These are phyloP conservation scores for Coffea eugenioides DNA, from an alignment of 257 asterid species.

Conservation along the genomic window DNA sequence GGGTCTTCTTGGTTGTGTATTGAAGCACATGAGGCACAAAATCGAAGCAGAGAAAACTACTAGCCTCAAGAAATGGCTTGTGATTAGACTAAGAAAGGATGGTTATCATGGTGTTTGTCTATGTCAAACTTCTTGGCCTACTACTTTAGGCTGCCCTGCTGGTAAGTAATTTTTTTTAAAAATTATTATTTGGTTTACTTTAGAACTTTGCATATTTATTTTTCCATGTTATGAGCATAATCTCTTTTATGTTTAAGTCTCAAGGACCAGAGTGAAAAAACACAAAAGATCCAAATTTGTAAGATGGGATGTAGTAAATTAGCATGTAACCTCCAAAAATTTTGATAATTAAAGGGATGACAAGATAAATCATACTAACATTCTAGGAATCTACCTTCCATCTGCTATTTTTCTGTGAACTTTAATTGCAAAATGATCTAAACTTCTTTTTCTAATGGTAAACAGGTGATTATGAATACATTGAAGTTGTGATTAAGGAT, in stretches of 20 bases:
- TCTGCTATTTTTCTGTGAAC: background rate
- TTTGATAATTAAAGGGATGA: too few relatives aligned
- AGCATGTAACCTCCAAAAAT: too few relatives aligned
- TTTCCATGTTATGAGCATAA: too few relatives aligned
- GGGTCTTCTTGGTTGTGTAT: constrained; percentile 18
- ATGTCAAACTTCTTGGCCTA: constrained; percentile 29
- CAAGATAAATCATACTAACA: too few relatives aligned
- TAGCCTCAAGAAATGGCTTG: constrained; percentile 24
- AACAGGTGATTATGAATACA: constrained; percentile 29
- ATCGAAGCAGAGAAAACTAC: background rate
- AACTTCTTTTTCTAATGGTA: too few relatives aligned
- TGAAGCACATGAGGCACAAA: constrained; percentile 22
- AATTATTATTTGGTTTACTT: too few relatives aligned
- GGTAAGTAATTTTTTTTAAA: background rate
- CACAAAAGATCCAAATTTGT: background rate
- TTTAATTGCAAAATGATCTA: background rate
- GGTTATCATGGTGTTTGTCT: constrained; percentile 24
- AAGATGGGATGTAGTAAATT: background rate
- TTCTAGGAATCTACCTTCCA: background rate
- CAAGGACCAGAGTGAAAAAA: too few relatives aligned
- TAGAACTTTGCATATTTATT: too few relatives aligned
- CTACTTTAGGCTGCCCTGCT: constrained; percentile 25
- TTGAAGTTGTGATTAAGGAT: constrained; percentile 11
- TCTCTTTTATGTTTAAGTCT: too few relatives aligned
- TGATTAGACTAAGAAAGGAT: constrained; percentile 20